Evolutionary conservation across 2,329 filamentous ascomycete species (phyloP).

Genomic region (Aspergillus aculeatinus): DNA sequence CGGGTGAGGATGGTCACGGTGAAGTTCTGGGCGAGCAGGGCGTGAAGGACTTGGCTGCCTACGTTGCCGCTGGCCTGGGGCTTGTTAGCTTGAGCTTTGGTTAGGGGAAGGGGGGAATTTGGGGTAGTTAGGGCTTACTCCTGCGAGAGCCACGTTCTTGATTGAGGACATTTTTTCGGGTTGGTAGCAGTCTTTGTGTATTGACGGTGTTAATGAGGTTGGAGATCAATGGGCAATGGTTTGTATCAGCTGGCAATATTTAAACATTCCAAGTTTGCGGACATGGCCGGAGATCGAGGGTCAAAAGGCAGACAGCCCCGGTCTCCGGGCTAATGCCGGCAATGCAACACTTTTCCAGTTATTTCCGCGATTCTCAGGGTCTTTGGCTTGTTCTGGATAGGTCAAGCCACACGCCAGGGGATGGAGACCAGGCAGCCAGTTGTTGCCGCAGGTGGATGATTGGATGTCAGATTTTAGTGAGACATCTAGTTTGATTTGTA

Average conservation of each 20-base stretch:
- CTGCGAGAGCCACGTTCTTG: neutral
- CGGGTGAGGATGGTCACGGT: slow-evolving; percentile 19
- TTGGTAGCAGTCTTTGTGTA: too few species aligned
- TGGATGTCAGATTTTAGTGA: too few species aligned
- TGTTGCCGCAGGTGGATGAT: too few species aligned
- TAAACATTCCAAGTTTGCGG: neutral
- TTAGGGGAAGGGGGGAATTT: neutral
- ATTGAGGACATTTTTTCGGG: neutral
- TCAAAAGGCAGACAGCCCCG: neutral
- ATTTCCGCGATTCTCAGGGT: too few species aligned
- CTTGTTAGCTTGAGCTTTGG: neutral
- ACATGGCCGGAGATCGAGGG: neutral
- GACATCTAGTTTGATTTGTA: too few species aligned
- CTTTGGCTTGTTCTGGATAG: too few species aligned
- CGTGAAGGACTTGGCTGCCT: neutral
- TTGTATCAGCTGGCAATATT: too few species aligned
- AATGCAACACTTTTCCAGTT: too few species aligned
- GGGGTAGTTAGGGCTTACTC: neutral
- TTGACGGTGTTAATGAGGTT: too few species aligned
- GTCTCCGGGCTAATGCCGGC: neutral
- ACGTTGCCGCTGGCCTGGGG: neutral
- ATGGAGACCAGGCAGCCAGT: too few species aligned
- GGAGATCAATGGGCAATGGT: fast-evolving
- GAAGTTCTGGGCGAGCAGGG: slow-evolving; percentile 16
- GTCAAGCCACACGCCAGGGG: too few species aligned